These are phyloP conservation scores for Oryza nivara DNA, from an alignment of 176 grass and related monocot species.

Conservation along the genomic window DNA sequence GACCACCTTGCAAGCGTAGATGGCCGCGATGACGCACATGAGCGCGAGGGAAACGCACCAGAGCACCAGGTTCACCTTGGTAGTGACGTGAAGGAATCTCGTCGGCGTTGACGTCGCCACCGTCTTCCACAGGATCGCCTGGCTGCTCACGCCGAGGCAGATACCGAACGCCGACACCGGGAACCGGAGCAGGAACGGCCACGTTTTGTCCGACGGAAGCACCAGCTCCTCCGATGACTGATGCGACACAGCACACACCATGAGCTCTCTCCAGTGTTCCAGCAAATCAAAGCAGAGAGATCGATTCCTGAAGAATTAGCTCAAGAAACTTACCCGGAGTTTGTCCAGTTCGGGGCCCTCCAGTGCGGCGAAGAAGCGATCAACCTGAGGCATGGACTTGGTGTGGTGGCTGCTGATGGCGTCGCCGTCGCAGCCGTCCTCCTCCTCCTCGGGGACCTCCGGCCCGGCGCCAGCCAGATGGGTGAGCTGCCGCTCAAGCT, in stretches of 20 bases:
- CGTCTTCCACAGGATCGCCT: constrained; percentile 68
- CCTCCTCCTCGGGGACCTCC: constrained; percentile 31
- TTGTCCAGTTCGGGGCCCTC: constrained; percentile 88
- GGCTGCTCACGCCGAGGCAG: constrained; percentile 62
- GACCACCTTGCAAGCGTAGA: constrained; percentile 39
- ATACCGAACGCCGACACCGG: constrained; percentile 70
- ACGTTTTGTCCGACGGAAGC: constrained; percentile 56
- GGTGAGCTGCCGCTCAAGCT: constrained; percentile 73
- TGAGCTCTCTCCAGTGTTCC: neutral
- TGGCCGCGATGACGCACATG: constrained; percentile 31
- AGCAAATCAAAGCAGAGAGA: neutral
- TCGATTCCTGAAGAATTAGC: neutral
- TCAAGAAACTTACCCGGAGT: constrained; percentile 54
- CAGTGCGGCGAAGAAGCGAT: constrained; percentile 83
- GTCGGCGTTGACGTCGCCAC: constrained; percentile 46
- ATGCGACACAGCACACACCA: neutral
- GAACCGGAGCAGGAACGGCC: constrained; percentile 76
- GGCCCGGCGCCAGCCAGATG: constrained; percentile 49
- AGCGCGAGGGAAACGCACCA: constrained; percentile 55
- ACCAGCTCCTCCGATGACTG: constrained; percentile 57
- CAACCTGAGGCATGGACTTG: constrained; percentile 52
- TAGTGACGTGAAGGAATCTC: constrained; percentile 52
- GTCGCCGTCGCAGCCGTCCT: neutral
- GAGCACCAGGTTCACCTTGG: constrained; percentile 47
- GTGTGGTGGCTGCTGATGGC: neutral